Conservation (phyloP, 805 yeast species). For the Candida xyloterini region DNA sequence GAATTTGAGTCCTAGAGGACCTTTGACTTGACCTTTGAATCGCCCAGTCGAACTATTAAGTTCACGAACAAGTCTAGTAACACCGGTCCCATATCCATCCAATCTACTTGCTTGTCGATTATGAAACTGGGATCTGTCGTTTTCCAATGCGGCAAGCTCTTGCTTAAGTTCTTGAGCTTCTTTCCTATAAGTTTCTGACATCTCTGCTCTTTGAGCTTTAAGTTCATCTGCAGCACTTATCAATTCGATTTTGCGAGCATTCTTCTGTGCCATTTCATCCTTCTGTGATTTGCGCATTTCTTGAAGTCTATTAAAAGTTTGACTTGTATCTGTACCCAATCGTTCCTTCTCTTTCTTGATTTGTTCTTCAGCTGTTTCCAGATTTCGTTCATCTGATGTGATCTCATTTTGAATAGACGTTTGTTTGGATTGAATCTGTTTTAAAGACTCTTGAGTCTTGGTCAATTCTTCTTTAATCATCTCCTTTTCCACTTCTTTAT, state of each 20-base stretch:
- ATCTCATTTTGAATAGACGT: slow-evolving; percentile 20
- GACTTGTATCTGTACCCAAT: slow-evolving; percentile 43
- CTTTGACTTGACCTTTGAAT: slow-evolving; percentile 58
- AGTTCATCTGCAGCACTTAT: slow-evolving; percentile 7
- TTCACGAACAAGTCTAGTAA: slow-evolving; percentile 40
- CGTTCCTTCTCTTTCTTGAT: slow-evolving; percentile 35
- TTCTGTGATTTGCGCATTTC: slow-evolving; percentile 16
- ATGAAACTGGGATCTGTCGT: slow-evolving; percentile 25
- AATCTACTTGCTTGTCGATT: slow-evolving; percentile 31
- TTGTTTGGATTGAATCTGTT: slow-evolving; percentile 24
- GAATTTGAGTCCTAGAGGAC: slow-evolving; percentile 73
- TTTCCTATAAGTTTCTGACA: slow-evolving; percentile 9
- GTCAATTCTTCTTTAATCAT: slow-evolving; percentile 16
- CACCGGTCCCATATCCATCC: slow-evolving; percentile 50
- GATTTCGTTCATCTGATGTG: slow-evolving; percentile 14
- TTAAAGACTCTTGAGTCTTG: slow-evolving; percentile 22
- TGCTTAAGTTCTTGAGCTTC: slow-evolving; percentile 13
- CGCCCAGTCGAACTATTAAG: slow-evolving; percentile 34
- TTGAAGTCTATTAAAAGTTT: slow-evolving; percentile 36
- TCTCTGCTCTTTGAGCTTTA: slow-evolving; percentile 14
- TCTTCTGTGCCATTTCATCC: slow-evolving; percentile 13
- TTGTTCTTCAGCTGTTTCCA: slow-evolving; percentile 26
- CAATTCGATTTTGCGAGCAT: slow-evolving; percentile 16
- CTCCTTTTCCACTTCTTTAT: slow-evolving; percentile 14
- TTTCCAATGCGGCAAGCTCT: slow-evolving; percentile 25